These are phyloP conservation scores for Periconia sp. DNA, from an alignment of 2,329 filamentous ascomycete genomes.

Conservation along the genomic window DNA sequence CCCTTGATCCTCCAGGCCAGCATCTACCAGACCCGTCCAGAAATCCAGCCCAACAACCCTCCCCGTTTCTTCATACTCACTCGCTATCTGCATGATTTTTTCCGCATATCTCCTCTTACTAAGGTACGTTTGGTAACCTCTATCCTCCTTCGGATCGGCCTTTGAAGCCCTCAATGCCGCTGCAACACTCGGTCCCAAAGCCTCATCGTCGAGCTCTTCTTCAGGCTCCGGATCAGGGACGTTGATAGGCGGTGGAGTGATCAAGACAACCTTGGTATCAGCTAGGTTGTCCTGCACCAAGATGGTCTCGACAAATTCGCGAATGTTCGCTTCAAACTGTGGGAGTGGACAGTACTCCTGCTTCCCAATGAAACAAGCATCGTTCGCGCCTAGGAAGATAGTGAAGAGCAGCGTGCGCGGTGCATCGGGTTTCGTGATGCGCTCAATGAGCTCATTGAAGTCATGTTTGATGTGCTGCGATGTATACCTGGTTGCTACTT, in stretches of 20 bases:
- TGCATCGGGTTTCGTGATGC: constrained; percentile 21
- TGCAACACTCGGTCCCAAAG: constrained; percentile 5
- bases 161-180: constrained; percentile 12
- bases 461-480: constrained; percentile 26
- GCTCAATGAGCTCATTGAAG: constrained; percentile 31
- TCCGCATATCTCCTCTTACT: constrained; percentile 48
- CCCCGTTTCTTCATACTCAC: constrained; percentile 39
- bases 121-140: constrained; percentile 42
- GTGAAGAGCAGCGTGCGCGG: constrained; percentile 45
- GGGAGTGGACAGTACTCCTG: constrained; percentile 38
- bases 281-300: constrained; percentile 34
- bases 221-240: constrained; percentile 15
- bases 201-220: constrained; percentile 1
- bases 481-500: constrained; percentile 31
- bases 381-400: constrained; percentile 50
- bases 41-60: constrained; percentile 41
- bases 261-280: constrained; percentile 44
- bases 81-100: constrained; percentile 43
- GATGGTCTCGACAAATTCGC: constrained; percentile 42
- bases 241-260: constrained; percentile 47
- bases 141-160: constrained; percentile 16
- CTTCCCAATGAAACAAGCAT: constrained; percentile 38
- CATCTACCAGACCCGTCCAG: constrained; percentile 39
- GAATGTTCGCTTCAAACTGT: constrained; percentile 43
- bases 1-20: constrained; percentile 28